These are phyloP conservation scores for Claviceps capensis DNA, from an alignment of 2,329 filamentous ascomycete species.

Conservation along the genomic window DNA sequence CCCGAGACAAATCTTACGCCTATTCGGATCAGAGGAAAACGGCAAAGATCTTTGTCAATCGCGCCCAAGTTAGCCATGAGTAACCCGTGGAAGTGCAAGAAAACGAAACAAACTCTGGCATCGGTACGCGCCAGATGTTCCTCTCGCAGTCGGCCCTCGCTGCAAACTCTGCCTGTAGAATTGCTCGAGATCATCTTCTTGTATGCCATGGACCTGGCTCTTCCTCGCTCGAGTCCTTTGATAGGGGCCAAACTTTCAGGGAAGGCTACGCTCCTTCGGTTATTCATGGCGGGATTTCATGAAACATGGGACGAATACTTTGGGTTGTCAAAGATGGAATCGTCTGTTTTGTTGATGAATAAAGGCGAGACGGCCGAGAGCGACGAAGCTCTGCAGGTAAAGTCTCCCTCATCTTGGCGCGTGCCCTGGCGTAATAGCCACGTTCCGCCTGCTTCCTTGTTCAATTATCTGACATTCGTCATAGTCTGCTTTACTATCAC, in stretches of 20 bases:
- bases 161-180: slow-evolving; percentile 33
- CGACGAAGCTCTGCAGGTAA: slow-evolving; percentile 30
- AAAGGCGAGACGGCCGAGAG: slow-evolving; percentile 13
- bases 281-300: slow-evolving; percentile 23
- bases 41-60: slow-evolving; percentile 12
- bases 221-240: slow-evolving; percentile 29
- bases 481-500: slow-evolving; percentile 30
- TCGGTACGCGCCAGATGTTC: slow-evolving; percentile 17
- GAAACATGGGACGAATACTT: slow-evolving; percentile 26
- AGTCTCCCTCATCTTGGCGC: slow-evolving; percentile 6
- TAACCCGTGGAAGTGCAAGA: slow-evolving; percentile 7
- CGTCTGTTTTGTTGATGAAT: slow-evolving; percentile 1
- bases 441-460: background rate
- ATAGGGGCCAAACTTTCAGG: slow-evolving; percentile 34
- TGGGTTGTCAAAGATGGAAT: slow-evolving; percentile 8
- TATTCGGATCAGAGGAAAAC: slow-evolving; percentile 34
- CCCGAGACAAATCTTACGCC: slow-evolving; percentile 34
- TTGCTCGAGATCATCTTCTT: slow-evolving; percentile 39
- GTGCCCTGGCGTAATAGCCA: background rate
- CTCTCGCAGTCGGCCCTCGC: slow-evolving; percentile 11
- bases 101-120: slow-evolving; percentile 16
- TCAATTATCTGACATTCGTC: background rate
- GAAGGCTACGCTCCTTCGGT: slow-evolving; percentile 21
- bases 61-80: slow-evolving; percentile 5
- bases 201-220: slow-evolving; percentile 32